phyloP scores from a whole-genome alignment of 2,329 filamentous ascomycete species.

The Exophiala dermatitidis region DNA sequence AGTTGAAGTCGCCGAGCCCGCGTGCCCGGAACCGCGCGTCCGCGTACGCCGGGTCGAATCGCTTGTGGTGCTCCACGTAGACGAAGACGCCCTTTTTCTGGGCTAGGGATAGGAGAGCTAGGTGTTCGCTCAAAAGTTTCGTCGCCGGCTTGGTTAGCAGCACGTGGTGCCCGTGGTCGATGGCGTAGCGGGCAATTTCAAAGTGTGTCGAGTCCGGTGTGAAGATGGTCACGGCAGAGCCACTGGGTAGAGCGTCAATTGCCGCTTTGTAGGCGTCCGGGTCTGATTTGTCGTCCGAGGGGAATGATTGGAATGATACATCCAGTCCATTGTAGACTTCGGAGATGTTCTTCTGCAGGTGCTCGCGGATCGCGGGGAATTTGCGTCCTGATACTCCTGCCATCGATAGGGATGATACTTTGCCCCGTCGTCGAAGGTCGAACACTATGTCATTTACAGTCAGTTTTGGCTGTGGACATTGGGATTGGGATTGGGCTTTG shows the following conservation, averaged over 20 bases:
- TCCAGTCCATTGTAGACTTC: slow-evolving; percentile 84
- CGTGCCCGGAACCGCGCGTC: slow-evolving; percentile 65
- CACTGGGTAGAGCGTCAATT: slow-evolving; percentile 69
- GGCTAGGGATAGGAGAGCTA: slow-evolving; percentile 64
- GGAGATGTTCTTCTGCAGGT: slow-evolving; percentile 79
- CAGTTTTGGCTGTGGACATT: too few species aligned
- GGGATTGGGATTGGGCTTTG: too few species aligned
- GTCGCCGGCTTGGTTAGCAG: slow-evolving; percentile 92
- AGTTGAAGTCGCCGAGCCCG: slow-evolving; percentile 87
- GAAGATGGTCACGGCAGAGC: slow-evolving; percentile 92
- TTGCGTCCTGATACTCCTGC: slow-evolving; percentile 82
- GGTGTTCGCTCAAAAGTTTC: slow-evolving; percentile 73
- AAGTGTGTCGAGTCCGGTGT: slow-evolving; percentile 90
- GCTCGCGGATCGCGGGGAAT: slow-evolving; percentile 86
- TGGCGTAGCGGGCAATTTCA: slow-evolving; percentile 85
- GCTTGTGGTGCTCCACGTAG: slow-evolving; percentile 94
- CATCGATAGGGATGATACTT: slow-evolving; percentile 81
- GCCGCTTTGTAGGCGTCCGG: slow-evolving; percentile 79
- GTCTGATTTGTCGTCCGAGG: slow-evolving; percentile 63
- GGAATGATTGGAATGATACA: slow-evolving; percentile 77
- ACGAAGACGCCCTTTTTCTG: slow-evolving; percentile 74
- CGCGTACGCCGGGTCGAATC: slow-evolving; percentile 85
- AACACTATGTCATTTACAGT: slow-evolving; percentile 49
- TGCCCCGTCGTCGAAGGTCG: slow-evolving; percentile 63
- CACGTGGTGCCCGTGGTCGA: slow-evolving; percentile 80